Evolutionary conservation across 139 green algal species (phyloP).

Genomic region (Eudorina sp.): DNA sequence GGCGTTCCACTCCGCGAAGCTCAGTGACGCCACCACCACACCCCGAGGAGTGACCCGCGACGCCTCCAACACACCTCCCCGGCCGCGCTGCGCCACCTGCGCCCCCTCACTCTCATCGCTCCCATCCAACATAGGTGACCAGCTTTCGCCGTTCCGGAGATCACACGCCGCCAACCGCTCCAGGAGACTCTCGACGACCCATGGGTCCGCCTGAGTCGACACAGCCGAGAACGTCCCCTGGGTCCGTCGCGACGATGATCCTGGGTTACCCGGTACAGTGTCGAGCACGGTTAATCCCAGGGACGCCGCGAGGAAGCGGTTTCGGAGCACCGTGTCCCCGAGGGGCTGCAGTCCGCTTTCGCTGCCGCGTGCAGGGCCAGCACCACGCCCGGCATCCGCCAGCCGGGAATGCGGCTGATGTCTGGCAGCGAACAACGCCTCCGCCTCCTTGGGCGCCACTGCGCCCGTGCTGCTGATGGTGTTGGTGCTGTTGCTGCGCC

Average conservation of each 20-base stretch:
- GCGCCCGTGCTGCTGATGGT: too few species aligned
- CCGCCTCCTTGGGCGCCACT: too few species aligned
- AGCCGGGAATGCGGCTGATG: too few species aligned
- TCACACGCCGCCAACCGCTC: not conserved
- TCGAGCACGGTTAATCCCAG: not conserved
- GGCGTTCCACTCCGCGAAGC: not conserved
- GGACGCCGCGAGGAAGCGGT: not conserved
- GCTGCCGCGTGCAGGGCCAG: too few species aligned
- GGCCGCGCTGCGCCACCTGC: not conserved
- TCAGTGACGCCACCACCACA: not conserved
- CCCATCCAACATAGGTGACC: not conserved
- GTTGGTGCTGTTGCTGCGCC: too few species aligned
- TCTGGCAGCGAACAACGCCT: too few species aligned
- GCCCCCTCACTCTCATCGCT: not conserved
- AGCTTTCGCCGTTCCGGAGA: not conserved
- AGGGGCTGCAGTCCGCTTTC: not conserved
- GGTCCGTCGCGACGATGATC: too few species aligned
- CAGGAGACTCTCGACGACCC: not conserved
- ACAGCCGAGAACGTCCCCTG: too few species aligned
- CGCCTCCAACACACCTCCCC: not conserved
- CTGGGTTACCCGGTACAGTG: too few species aligned
- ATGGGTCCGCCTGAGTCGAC: not conserved
- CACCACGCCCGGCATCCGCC: not conserved
- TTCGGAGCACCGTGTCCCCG: slow-evolving; percentile 3
- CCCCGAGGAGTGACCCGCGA: not conserved